Evolutionary conservation across 176 grass and related monocot species (phyloP).

Genomic region (Aegilops speltoides): DNA sequence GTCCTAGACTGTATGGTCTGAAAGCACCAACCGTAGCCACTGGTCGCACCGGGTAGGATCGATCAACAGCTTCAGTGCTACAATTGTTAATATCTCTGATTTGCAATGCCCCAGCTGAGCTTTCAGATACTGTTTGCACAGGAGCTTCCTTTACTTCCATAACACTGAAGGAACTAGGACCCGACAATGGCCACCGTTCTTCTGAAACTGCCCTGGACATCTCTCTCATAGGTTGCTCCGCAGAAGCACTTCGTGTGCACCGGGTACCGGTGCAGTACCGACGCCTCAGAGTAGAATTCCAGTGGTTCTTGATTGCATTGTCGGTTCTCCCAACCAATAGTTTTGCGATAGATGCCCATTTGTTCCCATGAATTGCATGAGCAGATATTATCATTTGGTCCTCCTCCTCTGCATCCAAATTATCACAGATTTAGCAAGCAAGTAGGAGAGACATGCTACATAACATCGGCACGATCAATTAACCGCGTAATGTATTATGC

Average conservation of each 20-base stretch:
- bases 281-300: conserved; percentile 94
- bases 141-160: conserved; percentile 37
- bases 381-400: conserved; percentile 83
- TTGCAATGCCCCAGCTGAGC: conserved; percentile 20
- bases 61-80: conserved; percentile 47
- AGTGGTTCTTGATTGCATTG: conserved; percentile 98
- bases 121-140: conserved; percentile 37
- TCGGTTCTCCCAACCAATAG: conserved; percentile 92
- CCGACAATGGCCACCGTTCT: conserved; percentile 38
- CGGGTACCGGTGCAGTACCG: conserved; percentile 40
- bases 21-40: conserved; percentile 83
- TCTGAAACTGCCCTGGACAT: conserved; percentile 44
- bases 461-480: not conserved
- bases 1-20: conserved; percentile 51
- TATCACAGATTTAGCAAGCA: conserved; percentile 18
- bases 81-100: conserved; percentile 10
- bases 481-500: conserved; percentile 16
- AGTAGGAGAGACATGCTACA: not conserved
- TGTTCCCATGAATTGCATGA: conserved; percentile 87
- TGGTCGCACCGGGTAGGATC: conserved; percentile 65
- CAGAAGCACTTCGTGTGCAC: conserved; percentile 39
- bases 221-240: conserved; percentile 36
- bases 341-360: conserved; percentile 89
- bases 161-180: conserved; percentile 47
- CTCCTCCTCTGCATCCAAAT: conserved; percentile 79